Evolutionary conservation across 768 basidiomycete genomes (phyloP).

Genomic region (Tulasnella sp.): DNA sequence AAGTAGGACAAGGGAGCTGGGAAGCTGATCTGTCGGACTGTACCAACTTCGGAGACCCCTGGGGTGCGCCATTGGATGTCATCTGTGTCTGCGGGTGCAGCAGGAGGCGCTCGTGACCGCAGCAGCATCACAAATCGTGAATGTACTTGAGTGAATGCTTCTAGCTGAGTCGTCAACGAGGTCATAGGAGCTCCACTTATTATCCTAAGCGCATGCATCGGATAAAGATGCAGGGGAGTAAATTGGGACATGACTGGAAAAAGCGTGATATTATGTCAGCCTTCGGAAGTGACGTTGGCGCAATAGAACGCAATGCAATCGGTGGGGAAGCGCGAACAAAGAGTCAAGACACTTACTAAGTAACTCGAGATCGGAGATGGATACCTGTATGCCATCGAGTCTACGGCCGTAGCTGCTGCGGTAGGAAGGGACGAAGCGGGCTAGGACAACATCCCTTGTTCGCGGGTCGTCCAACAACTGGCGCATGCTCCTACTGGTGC

Average conservation of each 20-base stretch:
- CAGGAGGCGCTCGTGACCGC: constrained; percentile 34
- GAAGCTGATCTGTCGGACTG: constrained; percentile 47
- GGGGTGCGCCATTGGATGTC: constrained; percentile 2
- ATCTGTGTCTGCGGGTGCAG: background rate
- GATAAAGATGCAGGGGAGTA: constrained; percentile 55
- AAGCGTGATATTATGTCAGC: background rate
- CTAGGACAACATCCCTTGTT: constrained; percentile 31
- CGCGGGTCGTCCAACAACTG: constrained; percentile 25
- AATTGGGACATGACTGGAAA: constrained; percentile 49
- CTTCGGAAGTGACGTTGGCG: background rate
- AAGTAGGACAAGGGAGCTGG: constrained; percentile 56
- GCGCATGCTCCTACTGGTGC: constrained; percentile 28
- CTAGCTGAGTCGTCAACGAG: constrained; percentile 8
- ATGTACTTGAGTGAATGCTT: constrained; percentile 36
- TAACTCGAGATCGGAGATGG: constrained; percentile 46
- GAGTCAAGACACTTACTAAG: constrained; percentile 40
- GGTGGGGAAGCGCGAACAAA: constrained; percentile 13
- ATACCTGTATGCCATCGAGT: constrained; percentile 31
- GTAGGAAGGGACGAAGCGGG: constrained; percentile 47
- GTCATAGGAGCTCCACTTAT: constrained; percentile 29
- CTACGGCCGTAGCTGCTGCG: constrained; percentile 29
- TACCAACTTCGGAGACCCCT: background rate
- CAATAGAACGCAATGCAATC: constrained; percentile 12
- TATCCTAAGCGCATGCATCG: constrained; percentile 48
- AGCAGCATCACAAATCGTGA: constrained; percentile 62